Evolutionary conservation across 129 eudicot genomes (phyloP).

Genomic region (Pulicaria dysenterica): DNA sequence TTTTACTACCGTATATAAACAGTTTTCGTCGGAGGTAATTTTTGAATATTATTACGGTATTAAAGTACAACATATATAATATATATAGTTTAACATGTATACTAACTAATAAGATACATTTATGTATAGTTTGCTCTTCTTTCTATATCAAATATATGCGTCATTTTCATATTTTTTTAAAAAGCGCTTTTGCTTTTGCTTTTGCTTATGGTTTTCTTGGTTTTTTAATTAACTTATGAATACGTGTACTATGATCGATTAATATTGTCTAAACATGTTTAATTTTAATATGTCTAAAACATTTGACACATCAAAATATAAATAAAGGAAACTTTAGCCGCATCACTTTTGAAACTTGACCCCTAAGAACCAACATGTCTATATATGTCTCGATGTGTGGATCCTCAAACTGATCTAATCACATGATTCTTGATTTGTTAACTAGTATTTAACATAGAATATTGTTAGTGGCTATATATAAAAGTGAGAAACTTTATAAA

Average conservation of each 20-base stretch:
- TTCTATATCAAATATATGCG: too few relatives aligned
- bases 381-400: constrained; percentile 30
- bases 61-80: too few relatives aligned
- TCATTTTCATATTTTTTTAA: too few relatives aligned
- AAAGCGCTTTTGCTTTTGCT: too few relatives aligned
- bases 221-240: neutral
- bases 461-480: neutral
- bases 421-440: constrained; percentile 24
- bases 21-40: too few relatives aligned
- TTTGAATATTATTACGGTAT: too few relatives aligned
- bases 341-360: constrained; percentile 33
- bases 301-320: neutral
- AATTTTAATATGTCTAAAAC: neutral
- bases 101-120: too few relatives aligned
- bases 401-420: constrained; percentile 19
- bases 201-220: neutral
- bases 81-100: too few relatives aligned
- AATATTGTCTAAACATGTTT: neutral
- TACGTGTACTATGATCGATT: neutral
- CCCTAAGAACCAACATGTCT: constrained; percentile 41
- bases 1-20: too few relatives aligned
- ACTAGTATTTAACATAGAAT: constrained; percentile 1
- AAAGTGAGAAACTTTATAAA: neutral
- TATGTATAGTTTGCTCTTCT: too few relatives aligned
- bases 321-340: constrained; percentile 8